Conservation (phyloP, 768 basidiomycete genomes). For the Mycena maculata region DNA sequence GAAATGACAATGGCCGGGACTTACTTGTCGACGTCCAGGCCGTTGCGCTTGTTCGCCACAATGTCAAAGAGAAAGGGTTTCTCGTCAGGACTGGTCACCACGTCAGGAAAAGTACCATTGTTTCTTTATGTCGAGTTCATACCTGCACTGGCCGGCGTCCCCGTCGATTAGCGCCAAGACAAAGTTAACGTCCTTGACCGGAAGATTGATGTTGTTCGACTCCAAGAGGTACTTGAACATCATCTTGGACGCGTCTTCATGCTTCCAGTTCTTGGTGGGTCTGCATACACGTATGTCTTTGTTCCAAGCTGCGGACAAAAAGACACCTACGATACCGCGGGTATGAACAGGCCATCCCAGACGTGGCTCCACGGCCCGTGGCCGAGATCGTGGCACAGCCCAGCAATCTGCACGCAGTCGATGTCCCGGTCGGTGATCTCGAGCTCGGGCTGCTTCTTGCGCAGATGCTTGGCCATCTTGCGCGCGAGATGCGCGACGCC, state of each 20-base stretch:
- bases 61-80: conserved; percentile 87
- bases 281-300: conserved; percentile 43
- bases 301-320: neutral
- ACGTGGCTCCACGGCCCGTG: conserved; percentile 91
- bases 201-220: conserved; percentile 64
- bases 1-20: conserved; percentile 26
- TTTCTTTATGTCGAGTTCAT: neutral
- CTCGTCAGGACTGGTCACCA: conserved; percentile 53
- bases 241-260: conserved; percentile 84
- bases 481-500: conserved; percentile 83
- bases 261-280: conserved; percentile 67
- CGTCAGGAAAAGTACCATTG: neutral
- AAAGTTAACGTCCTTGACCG: conserved; percentile 62
- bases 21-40: conserved; percentile 89
- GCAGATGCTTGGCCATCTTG: conserved; percentile 67
- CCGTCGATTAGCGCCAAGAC: conserved; percentile 87
- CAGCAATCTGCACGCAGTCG: conserved; percentile 82
- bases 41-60: conserved; percentile 84
- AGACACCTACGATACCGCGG: conserved; percentile 64
- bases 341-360: conserved; percentile 83
- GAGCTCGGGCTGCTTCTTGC: conserved; percentile 68
- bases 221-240: conserved; percentile 80
- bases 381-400: conserved; percentile 86
- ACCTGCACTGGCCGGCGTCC: conserved; percentile 63
- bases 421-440: conserved; percentile 78